phyloP scores from a whole-genome alignment of 176 grass and related monocot genomes.

The Carex kokanica region DNA sequence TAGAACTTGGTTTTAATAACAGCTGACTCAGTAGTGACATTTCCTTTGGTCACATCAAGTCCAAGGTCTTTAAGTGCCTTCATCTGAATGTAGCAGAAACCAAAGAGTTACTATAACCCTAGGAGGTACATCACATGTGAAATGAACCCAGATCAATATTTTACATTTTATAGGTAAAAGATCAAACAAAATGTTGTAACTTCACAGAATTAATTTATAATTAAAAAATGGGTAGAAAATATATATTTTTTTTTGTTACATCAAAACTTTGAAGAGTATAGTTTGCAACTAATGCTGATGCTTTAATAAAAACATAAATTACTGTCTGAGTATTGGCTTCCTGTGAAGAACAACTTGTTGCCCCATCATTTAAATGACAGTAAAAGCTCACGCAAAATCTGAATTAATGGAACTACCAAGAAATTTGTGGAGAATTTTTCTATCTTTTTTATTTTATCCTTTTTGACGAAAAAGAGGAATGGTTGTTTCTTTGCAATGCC shows the following conservation, averaged over 20 bases:
- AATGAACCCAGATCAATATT: background rate
- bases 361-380: background rate
- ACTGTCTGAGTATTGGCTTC: background rate
- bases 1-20: slow-evolving; percentile 76
- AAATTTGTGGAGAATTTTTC: background rate
- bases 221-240: background rate
- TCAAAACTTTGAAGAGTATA: background rate
- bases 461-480: background rate
- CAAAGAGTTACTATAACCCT: background rate
- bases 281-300: background rate
- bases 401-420: background rate
- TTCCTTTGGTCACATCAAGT: slow-evolving; percentile 92
- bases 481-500: background rate
- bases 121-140: background rate
- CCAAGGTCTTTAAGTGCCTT: slow-evolving; percentile 86
- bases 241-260: background rate
- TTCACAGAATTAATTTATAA: slow-evolving; percentile 2
- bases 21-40: slow-evolving; percentile 67
- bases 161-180: slow-evolving; percentile 28
- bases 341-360: background rate
- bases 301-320: background rate
- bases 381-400: background rate
- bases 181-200: slow-evolving; percentile 32
- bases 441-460: background rate
- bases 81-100: slow-evolving; percentile 55